Evolutionary conservation across 2,329 filamentous ascomycete species (phyloP), one percentile per base, ranked within the genome.

Genomic region (Trichoderma sp.): DNA sequence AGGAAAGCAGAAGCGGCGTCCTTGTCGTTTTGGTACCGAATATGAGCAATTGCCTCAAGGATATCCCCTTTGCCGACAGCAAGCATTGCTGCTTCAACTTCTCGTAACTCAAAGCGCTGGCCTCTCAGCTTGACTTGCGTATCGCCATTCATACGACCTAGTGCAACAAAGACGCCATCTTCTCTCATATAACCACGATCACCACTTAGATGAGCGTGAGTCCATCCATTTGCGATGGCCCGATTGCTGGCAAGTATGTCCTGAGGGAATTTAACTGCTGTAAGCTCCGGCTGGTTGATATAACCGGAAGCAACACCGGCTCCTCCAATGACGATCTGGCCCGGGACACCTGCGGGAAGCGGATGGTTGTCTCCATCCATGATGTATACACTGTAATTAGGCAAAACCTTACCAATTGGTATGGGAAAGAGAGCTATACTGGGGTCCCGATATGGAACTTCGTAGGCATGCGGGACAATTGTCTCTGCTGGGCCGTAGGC

Each of bases 301-400:
- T 86, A 86, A 1, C 83, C 83, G 0, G 64, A 61, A 4, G 77
- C 73, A 6, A 86, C 79, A 32, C 84, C 82, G 1, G 81, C 76
- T 6, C 84, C 84, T 3, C 73, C 73, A 23, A 73, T 72, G 26
- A 57, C 26, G 12, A 76, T 62, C 32, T 76, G 70, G n/a, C 74
- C 74, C 4, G 70, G 62, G 8, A 68, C 50, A 17, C 74, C 74
- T n/a, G 58, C 47, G 3, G 76, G 76, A 11, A 74, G 59, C 2
- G 74, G 71, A 6, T 61, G 47, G 11, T 76, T 71, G 1, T 77
- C 58, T 7, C 74, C 65, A 68, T 84, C 81, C 4, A 86, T 75
- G 6, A 87, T 79, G 68, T 84, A 85, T 1, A 82, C 72, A 1
- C 79, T 75, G 1, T 79, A 76, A 71, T 81, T 81, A 2, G 74